These are phyloP conservation scores for Oryza australiensis DNA, from an alignment of 176 grass and related monocot genomes.

Conservation along the genomic window DNA sequence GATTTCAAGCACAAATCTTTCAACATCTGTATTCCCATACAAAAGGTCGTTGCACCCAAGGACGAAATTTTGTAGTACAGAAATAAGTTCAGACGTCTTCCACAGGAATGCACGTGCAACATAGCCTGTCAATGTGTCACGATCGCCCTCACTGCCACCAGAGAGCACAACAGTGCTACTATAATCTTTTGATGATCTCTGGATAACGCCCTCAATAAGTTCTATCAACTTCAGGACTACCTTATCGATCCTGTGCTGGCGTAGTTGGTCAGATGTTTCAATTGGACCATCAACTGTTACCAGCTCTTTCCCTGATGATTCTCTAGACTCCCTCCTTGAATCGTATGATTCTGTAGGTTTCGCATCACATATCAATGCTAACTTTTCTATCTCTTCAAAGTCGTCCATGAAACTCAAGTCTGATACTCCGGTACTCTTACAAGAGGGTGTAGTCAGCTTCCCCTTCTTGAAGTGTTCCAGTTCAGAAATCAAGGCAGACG, in stretches of 20 bases:
- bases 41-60: slow-evolving; percentile 71
- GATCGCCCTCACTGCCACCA: slow-evolving; percentile 13
- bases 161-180: slow-evolving; percentile 38
- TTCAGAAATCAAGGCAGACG: slow-evolving; percentile 86
- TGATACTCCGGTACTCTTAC: slow-evolving; percentile 75
- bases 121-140: slow-evolving; percentile 44
- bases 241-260: slow-evolving; percentile 43
- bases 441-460: slow-evolving; percentile 59
- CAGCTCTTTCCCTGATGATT: slow-evolving; percentile 47
- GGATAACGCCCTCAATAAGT: slow-evolving; percentile 75
- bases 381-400: slow-evolving; percentile 91
- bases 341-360: slow-evolving; percentile 33
- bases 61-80: slow-evolving; percentile 65
- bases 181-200: slow-evolving; percentile 59
- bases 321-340: slow-evolving; percentile 40
- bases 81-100: slow-evolving; percentile 71
- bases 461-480: slow-evolving; percentile 83
- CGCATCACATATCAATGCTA: slow-evolving; percentile 55
- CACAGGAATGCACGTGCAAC: slow-evolving; percentile 81
- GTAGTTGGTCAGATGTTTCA: slow-evolving; percentile 36
- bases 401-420: slow-evolving; percentile 98
- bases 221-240: slow-evolving; percentile 68
- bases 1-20: slow-evolving; percentile 64
- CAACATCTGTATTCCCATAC: slow-evolving; percentile 54
- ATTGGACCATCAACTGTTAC: slow-evolving; percentile 40